These are phyloP conservation scores for Biscogniauxia marginata DNA, from an alignment of 2,329 filamentous ascomycete species.

Conservation along the genomic window DNA sequence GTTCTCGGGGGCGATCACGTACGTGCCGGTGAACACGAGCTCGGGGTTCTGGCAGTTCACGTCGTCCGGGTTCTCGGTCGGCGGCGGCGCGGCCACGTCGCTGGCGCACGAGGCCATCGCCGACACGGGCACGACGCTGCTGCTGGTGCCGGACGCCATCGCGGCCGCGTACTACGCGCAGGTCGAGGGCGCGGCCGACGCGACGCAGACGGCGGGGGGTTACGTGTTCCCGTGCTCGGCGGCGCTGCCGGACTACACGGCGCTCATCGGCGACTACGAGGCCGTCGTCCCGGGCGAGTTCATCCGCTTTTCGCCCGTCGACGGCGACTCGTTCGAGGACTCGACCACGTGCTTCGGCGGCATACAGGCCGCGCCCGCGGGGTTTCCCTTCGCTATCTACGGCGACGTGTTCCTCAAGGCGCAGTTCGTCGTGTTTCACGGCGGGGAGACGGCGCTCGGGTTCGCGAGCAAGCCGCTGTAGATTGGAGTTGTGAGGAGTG, in stretches of 20 bases:
- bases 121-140: constrained; percentile 67
- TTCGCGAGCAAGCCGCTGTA: constrained; percentile 42
- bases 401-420: constrained; percentile 70
- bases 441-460: constrained; percentile 43
- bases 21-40: constrained; percentile 52
- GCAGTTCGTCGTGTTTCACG: constrained; percentile 65
- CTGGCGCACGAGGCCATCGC: constrained; percentile 37
- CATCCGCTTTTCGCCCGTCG: constrained; percentile 45
- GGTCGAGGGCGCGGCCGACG: constrained; percentile 49
- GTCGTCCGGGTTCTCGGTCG: constrained; percentile 53
- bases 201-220: constrained; percentile 44
- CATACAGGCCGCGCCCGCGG: constrained; percentile 54
- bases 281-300: constrained; percentile 34
- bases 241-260: constrained; percentile 42
- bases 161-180: constrained; percentile 57
- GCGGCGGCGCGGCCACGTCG: constrained; percentile 25
- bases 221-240: constrained; percentile 56
- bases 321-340: constrained; percentile 51
- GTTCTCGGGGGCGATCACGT: constrained; percentile 58
- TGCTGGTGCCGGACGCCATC: constrained; percentile 53
- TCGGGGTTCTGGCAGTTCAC: constrained; percentile 65
- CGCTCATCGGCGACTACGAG: constrained; percentile 25
- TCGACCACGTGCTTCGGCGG: constrained; percentile 61
- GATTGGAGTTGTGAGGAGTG: background rate
- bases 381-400: constrained; percentile 63